Evolutionary conservation across 495 filamentous ascomycete genomes (phyloP), one percentile per base, ranked within the genome.

Genomic region (Podospora sp.): DNA sequence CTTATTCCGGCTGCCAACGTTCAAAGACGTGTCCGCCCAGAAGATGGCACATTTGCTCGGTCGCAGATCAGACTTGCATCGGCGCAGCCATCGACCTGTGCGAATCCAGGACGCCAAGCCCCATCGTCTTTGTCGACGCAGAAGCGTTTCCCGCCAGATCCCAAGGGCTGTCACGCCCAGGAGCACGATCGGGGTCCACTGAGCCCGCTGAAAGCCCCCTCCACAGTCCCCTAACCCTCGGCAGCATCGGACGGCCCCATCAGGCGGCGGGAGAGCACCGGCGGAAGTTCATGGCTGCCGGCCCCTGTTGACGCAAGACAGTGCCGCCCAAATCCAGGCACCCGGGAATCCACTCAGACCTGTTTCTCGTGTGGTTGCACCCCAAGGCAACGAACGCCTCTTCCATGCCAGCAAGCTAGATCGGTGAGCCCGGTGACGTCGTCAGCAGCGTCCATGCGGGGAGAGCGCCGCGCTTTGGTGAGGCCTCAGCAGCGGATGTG

Each of bases 141-240:
- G 63, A 36, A 67, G 5, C 33, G 21, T 58, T 65, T 29, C 50
- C 27, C 33, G 57, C 65, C 46, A 69, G 67, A 69, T 69, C 62
- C n/a, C 53, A 29, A 35, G 22, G 20, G 33, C 40, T 6, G 27
- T 12, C 29, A 26, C 51, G 36, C 36, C 26, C 18, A 27, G 25
- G 49, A 24, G 25, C 63, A 52, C 53, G 63, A 65, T 65, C 63
- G 63, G 63, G 52, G 27, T 25, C 62, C 50, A 40, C 36, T 26
- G 29, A 33, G 3, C 29, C 4, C 29, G 26, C 62, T 21, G 2
- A 18, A 18, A 2, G 6, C 22, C 24, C 24, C 3, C 22, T 14
- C 0, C 62, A 33, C 3, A 3, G 4, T 8, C 26, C 51, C 51
- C 49, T 14, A 56, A 49, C 60, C 20, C 35, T 55, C 52, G 52